Percentiles rank a stretch among this genome's conserved stretches.
Conservation (phyloP, 164 flowering plant species). For the Brasenia schreberi region DNA sequence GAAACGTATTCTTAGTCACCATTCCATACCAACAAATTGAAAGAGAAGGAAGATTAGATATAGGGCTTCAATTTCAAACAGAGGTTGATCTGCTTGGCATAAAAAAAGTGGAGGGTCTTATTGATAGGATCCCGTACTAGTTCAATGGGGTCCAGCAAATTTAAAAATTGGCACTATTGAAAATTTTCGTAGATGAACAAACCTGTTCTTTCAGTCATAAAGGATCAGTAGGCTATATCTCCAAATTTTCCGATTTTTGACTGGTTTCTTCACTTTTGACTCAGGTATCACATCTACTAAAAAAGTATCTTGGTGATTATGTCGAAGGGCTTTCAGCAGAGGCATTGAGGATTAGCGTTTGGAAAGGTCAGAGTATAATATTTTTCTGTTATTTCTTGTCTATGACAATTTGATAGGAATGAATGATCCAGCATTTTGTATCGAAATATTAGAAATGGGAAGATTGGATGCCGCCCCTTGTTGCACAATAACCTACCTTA, state of each 20-base stretch:
- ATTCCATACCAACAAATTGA: too few relatives aligned
- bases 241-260: neutral
- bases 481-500: too few relatives aligned
- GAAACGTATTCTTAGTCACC: too few relatives aligned
- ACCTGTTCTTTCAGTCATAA: neutral
- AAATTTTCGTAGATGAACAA: neutral
- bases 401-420: neutral
- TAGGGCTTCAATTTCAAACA: too few relatives aligned
- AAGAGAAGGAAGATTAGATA: too few relatives aligned
- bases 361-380: slow-evolving; percentile 56
- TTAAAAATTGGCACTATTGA: neutral
- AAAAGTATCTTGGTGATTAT: slow-evolving; percentile 91
- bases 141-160: neutral
- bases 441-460: too few relatives aligned
- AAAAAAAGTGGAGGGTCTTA: neutral
- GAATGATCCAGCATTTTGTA: too few relatives aligned
- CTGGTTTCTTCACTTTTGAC: neutral
- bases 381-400: neutral
- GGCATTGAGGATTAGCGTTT: slow-evolving; percentile 88
- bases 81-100: too few relatives aligned
- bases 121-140: neutral
- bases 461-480: too few relatives aligned
- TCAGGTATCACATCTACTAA: slow-evolving; percentile 90
- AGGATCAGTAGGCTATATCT: too few relatives aligned
- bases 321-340: slow-evolving; percentile 90